Percentiles rank a stretch among this genome's conserved stretches.
Conservation (phyloP, 2,329 filamentous ascomycete genomes). For the Microcyclosporella mali region DNA sequence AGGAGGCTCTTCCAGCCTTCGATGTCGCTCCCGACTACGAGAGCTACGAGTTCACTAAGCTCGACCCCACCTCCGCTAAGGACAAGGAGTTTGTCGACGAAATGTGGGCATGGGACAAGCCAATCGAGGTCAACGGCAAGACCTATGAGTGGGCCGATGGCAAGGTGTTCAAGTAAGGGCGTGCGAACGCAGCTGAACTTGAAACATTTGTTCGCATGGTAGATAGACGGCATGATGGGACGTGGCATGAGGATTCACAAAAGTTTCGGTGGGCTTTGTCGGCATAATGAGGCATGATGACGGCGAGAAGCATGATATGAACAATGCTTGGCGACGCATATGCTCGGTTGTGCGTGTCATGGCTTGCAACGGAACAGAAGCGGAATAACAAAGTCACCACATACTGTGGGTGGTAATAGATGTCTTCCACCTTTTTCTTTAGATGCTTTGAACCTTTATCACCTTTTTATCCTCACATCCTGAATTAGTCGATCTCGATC, state of each 20-base stretch:
- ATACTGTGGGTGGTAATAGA: too few relatives aligned
- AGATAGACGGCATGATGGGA: slow-evolving; percentile 1
- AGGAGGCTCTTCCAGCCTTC: slow-evolving; percentile 80
- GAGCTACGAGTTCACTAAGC: slow-evolving; percentile 94
- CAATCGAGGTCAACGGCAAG: slow-evolving; percentile 75
- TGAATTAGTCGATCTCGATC: too few relatives aligned
- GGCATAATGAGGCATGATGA: too few relatives aligned
- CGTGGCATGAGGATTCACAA: slow-evolving; percentile 2
- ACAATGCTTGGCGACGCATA: too few relatives aligned
- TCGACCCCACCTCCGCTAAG: slow-evolving; percentile 78
- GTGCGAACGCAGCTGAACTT: too few relatives aligned
- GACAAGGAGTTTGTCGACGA: slow-evolving; percentile 81
- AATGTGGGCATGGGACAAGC: slow-evolving; percentile 89
- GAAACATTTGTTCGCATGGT: neutral
- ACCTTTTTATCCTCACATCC: too few relatives aligned
- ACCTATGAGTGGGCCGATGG: slow-evolving; percentile 80
- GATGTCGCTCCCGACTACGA: slow-evolving; percentile 96
- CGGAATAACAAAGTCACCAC: too few relatives aligned
- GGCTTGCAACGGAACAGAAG: too few relatives aligned
- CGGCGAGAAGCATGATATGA: too few relatives aligned
- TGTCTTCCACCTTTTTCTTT: too few relatives aligned
- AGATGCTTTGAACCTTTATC: too few relatives aligned
- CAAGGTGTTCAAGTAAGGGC: slow-evolving; percentile 93
- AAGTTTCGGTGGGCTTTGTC: neutral
- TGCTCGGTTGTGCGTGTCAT: too few relatives aligned